A percentile compares a stretch with the other conserved stretches of the same genome.
These are phyloP conservation scores for Erythrobasidium hasegawianum DNA, from an alignment of 1,284 basidiomycete species.

Conservation along the genomic window DNA sequence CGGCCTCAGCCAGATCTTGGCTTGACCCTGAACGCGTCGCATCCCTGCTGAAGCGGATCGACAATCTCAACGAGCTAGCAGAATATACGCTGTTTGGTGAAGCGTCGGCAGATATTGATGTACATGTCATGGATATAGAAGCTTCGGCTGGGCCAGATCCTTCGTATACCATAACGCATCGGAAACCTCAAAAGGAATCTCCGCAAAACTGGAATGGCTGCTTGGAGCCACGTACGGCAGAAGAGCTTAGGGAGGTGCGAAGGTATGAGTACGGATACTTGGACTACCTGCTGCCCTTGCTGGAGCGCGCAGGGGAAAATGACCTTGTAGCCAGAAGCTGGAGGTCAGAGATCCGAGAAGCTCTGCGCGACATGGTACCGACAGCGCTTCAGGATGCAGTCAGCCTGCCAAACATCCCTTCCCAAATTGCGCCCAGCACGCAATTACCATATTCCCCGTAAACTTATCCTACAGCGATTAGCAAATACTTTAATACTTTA, in stretches of 20 bases:
- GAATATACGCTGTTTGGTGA: background rate
- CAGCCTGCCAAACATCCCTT: too few species aligned
- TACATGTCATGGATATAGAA: background rate
- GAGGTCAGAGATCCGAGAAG: too few species aligned
- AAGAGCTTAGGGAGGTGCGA: background rate
- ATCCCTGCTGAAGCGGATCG: slow-evolving; percentile 2
- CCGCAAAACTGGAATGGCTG: slow-evolving; percentile 10
- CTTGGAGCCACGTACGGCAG: slow-evolving; percentile 4
- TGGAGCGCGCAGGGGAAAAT: slow-evolving; percentile 8
- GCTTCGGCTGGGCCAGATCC: background rate
- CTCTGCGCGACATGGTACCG: too few species aligned
- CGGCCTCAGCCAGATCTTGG: background rate
- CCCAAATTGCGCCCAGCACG: too few species aligned
- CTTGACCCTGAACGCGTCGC: slow-evolving; percentile 1
- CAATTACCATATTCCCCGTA: too few species aligned
- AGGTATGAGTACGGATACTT: slow-evolving; percentile 10
- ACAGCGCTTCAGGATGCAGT: too few species aligned
- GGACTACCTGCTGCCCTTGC: background rate
- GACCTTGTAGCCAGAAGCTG: background rate
- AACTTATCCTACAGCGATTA: too few species aligned
- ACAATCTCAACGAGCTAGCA: slow-evolving; percentile 11
- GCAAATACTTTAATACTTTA: too few species aligned
- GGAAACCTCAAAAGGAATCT: background rate
- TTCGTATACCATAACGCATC: background rate
- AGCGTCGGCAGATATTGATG: background rate